Percentiles rank a stretch among this genome's conserved stretches.
Evolutionary conservation across 768 basidiomycete genomes (phyloP).

Genomic region (Termitomyces bulborhizus): DNA sequence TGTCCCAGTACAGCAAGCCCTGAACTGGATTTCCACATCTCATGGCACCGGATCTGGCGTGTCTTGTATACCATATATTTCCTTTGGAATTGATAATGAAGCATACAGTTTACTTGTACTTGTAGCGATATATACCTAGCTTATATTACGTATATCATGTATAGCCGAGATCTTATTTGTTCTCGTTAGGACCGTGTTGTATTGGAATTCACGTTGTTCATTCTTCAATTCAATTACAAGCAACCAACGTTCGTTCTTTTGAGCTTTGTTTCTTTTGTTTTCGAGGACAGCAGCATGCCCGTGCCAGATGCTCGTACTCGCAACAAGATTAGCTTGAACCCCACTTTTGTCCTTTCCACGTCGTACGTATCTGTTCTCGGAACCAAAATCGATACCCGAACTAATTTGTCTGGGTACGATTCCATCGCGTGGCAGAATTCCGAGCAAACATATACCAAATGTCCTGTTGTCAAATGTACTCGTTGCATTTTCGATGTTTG

Average conservation of each 20-base stretch:
- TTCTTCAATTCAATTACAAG: not conserved
- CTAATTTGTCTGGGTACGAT: conserved; percentile 10
- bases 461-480: conserved; percentile 57
- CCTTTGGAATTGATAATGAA: conserved; percentile 2
- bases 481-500: conserved; percentile 56
- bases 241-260: not conserved
- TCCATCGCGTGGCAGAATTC: conserved; percentile 32
- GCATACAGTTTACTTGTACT: conserved; percentile 9
- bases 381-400: not conserved
- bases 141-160: conserved; percentile 8
- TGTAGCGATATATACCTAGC: conserved; percentile 13
- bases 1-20: conserved; percentile 34
- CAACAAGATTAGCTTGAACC: conserved; percentile 56
- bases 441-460: conserved; percentile 44
- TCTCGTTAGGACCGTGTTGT: conserved; percentile 16
- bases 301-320: conserved; percentile 63
- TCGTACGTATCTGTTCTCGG: conserved; percentile 34
- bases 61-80: conserved; percentile 8
- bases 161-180: conserved; percentile 22
- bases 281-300: conserved; percentile 38
- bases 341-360: conserved; percentile 44
- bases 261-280: conserved; percentile 3
- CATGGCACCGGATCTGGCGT: not conserved
- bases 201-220: not conserved
- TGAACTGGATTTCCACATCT: not conserved